Conservation (phyloP, 2,329 filamentous ascomycete genomes). For the Cordyceps cateniannulata region DNA sequence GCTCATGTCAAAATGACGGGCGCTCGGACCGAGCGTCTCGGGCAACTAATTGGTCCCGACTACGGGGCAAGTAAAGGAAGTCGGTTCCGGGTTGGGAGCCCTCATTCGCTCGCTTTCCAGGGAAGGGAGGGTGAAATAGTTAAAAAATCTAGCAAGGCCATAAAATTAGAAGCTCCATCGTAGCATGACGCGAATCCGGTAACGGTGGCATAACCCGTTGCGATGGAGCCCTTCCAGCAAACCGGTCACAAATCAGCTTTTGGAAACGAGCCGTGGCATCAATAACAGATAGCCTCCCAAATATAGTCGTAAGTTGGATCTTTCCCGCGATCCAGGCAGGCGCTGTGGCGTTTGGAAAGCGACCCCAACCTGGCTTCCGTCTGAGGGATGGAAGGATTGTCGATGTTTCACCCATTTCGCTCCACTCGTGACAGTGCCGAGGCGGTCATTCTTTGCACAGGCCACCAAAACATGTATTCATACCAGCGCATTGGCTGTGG, state of each 20-base stretch:
- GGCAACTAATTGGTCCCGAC: neutral
- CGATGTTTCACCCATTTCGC: neutral
- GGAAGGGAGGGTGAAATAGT: neutral
- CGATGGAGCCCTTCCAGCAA: neutral
- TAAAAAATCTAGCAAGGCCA: neutral
- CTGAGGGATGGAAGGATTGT: no score
- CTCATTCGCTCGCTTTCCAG: neutral
- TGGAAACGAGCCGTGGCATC: neutral
- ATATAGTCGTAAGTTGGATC: neutral
- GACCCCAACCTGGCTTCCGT: no score
- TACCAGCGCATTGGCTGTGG: neutral
- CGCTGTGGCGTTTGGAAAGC: neutral
- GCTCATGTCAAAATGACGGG: neutral
- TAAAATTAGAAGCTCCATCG: neutral
- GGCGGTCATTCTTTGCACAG: neutral
- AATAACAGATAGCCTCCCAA: neutral
- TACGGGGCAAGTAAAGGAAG: neutral
- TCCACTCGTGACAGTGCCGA: slow-evolving; percentile 1
- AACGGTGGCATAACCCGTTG: neutral
- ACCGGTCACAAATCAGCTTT: neutral
- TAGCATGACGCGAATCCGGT: neutral
- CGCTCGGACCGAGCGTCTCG: neutral
- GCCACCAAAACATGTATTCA: neutral
- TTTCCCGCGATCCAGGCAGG: neutral
- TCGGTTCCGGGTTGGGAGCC: neutral